phyloP scores from a whole-genome alignment of 148 eudicot genomes.

The Camellia japonica region DNA sequence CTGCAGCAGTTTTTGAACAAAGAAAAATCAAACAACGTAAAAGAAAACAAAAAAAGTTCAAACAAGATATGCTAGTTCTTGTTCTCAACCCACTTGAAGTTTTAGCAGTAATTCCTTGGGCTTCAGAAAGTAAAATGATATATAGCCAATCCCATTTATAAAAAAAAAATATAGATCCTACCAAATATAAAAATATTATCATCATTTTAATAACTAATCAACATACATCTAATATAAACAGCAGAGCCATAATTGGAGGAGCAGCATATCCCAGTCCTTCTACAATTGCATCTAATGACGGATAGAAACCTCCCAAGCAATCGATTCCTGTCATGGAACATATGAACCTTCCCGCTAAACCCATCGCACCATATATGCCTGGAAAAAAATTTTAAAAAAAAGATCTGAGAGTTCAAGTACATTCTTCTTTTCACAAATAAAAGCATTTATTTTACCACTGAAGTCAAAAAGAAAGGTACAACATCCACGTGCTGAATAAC shows the following conservation, averaged over 20 bases:
- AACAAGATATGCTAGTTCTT: background rate
- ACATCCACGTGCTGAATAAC: background rate
- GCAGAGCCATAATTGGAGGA: conserved; percentile 97
- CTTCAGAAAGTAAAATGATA: no score
- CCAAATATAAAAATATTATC: no score
- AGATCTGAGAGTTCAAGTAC: background rate
- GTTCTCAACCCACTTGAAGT: background rate
- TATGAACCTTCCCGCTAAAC: conserved; percentile 79
- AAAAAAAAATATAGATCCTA: no score
- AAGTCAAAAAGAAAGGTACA: background rate
- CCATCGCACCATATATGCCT: conserved; percentile 99
- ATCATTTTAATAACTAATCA: background rate
- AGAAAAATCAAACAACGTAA: background rate
- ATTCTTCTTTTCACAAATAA: background rate
- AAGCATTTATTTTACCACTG: background rate
- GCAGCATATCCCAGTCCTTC: conserved; percentile 95
- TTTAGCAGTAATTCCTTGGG: background rate
- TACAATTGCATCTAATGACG: conserved; percentile 71
- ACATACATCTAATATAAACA: conserved; percentile 89
- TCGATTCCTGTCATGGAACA: conserved; percentile 78
- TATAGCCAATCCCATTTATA: no score
- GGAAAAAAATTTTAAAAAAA: conserved; percentile 2
- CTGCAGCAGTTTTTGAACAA: conserved; percentile 32
- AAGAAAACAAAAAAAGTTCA: background rate
- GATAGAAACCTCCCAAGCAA: conserved; percentile 69